These are phyloP conservation scores for Leishmania mexicana DNA, from an alignment of 208 protist species.

Conservation along the genomic window DNA sequence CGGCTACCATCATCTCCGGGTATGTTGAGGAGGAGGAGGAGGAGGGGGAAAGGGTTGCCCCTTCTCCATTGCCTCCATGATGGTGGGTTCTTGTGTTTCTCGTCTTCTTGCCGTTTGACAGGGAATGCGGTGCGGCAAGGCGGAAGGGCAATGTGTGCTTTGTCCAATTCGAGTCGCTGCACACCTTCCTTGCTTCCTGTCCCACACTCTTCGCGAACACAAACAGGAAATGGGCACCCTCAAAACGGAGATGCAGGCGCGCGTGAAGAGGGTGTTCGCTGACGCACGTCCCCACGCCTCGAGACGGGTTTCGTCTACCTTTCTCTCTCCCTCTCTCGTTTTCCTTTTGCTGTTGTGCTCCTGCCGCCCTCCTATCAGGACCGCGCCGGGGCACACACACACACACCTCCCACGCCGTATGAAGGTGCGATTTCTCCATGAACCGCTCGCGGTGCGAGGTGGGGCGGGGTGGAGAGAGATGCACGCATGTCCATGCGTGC, in stretches of 20 bases:
- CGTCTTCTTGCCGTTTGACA: too few species aligned
- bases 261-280: too few species aligned
- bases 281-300: too few species aligned
- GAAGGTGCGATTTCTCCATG: not conserved
- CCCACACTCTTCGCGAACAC: not conserved
- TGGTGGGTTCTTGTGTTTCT: too few species aligned
- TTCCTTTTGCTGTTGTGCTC: not conserved
- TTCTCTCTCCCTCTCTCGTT: not conserved
- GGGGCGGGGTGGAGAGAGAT: not conserved
- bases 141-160: not conserved
- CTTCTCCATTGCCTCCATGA: too few species aligned
- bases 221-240: not conserved
- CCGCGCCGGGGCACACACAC: not conserved
- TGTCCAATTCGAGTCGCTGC: not conserved
- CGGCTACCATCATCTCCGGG: not conserved
- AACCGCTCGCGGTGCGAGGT: not conserved
- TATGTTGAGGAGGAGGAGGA: not conserved
- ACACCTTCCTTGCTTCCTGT: not conserved
- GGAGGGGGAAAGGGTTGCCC: not conserved
- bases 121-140: not conserved
- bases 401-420: not conserved
- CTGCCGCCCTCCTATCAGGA: not conserved
- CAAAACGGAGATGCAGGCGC: too few species aligned
- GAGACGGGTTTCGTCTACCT: not conserved
- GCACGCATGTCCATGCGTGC: not conserved